Percentiles rank a stretch among this genome's conserved stretches.
Conservation (phyloP, 2,329 filamentous ascomycete genomes). For the Xylariaceae sp. region DNA sequence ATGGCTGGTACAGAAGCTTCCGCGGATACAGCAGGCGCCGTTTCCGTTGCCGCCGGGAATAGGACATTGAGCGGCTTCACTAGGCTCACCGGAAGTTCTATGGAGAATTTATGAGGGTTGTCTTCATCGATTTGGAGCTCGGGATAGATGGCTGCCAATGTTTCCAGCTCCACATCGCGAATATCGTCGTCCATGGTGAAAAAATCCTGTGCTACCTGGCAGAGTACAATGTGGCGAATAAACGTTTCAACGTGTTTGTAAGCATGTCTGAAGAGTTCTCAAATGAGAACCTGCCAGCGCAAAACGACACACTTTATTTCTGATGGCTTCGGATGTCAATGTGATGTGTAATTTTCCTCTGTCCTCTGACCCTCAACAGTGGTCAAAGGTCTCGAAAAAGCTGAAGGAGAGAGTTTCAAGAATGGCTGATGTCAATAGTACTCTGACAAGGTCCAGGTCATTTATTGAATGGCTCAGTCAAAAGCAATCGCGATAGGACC, state of each 20-base stretch:
- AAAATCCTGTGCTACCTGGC: slow-evolving; percentile 18
- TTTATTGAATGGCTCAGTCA: too few species aligned
- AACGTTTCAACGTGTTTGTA: slow-evolving; percentile 12
- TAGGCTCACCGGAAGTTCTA: slow-evolving; percentile 59
- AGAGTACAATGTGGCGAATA: slow-evolving; percentile 12
- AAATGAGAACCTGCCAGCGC: not conserved
- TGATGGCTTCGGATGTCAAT: too few species aligned
- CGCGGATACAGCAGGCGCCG: slow-evolving; percentile 22
- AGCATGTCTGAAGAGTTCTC: slow-evolving; percentile 17
- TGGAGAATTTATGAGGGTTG: slow-evolving; percentile 48
- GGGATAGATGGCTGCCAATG: slow-evolving; percentile 64
- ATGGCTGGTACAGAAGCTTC: slow-evolving; percentile 9
- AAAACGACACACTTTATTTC: too few species aligned
- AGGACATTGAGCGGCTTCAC: slow-evolving; percentile 53
- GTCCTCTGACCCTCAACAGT: too few species aligned
- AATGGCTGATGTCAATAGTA: too few species aligned
- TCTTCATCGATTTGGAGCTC: slow-evolving; percentile 52
- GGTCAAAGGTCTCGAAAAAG: too few species aligned
- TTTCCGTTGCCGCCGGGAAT: slow-evolving; percentile 50
- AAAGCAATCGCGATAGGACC: too few species aligned
- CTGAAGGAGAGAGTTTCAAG: too few species aligned
- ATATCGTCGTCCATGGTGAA: slow-evolving; percentile 41
- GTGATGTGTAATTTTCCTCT: too few species aligned
- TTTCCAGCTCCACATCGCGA: slow-evolving; percentile 57
- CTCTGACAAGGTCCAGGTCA: too few species aligned